phyloP scores from a whole-genome alignment of 345 rosid species.

The Aquilaria malaccensis region DNA sequence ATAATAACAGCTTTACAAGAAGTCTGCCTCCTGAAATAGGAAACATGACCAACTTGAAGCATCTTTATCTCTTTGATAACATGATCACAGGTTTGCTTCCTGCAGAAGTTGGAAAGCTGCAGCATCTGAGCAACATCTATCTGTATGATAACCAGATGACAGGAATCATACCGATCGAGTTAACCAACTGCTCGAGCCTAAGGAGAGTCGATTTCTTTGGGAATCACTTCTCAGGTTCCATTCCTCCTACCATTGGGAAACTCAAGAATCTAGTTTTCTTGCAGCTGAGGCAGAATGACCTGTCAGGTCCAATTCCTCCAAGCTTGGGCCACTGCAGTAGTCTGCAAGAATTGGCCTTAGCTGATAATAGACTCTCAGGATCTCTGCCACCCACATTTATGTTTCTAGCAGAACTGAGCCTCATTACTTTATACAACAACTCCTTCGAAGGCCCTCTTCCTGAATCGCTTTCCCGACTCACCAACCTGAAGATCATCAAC shows the following conservation, averaged over 20 bases:
- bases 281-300: conserved; percentile 78
- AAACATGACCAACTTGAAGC: conserved; percentile 52
- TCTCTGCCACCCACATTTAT: conserved; percentile 68
- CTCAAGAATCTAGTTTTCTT: conserved; percentile 56
- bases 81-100: conserved; percentile 61
- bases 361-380: conserved; percentile 75
- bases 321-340: conserved; percentile 69
- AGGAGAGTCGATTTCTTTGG: conserved; percentile 60
- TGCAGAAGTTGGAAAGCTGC: conserved; percentile 50
- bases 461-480: conserved; percentile 46
- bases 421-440: conserved; percentile 69
- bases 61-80: conserved; percentile 53
- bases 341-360: conserved; percentile 54
- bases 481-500: conserved; percentile 63
- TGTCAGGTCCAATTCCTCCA: conserved; percentile 72
- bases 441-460: conserved; percentile 75
- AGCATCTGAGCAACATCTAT: conserved; percentile 37
- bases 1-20: conserved; percentile 49
- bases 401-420: conserved; percentile 46
- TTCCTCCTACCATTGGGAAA: conserved; percentile 66
- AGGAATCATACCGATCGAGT: conserved; percentile 62
- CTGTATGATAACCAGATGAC: conserved; percentile 74
- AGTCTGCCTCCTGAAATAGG: conserved; percentile 46
- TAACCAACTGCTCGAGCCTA: conserved; percentile 67
- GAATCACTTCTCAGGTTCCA: conserved; percentile 59